These are phyloP conservation scores for Cercospora nicotianae DNA, from an alignment of 2,329 filamentous ascomycete species.

Conservation along the genomic window DNA sequence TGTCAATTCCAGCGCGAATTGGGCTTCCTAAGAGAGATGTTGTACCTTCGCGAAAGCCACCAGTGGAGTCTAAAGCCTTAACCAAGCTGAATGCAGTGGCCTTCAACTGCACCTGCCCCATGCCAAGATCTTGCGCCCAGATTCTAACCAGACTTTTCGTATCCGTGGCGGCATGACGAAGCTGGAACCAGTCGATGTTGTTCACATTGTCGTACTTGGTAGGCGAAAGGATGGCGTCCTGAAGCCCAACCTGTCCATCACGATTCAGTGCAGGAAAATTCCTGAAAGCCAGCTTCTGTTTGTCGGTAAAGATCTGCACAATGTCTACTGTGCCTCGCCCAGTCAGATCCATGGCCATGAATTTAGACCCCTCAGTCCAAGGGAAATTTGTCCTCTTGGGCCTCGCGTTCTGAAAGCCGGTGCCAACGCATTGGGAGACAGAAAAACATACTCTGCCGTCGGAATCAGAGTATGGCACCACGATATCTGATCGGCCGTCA, in stretches of 20 bases:
- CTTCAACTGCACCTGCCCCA: neutral
- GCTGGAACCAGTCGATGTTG: neutral
- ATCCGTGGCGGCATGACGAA: neutral
- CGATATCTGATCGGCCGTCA: neutral
- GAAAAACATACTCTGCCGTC: neutral
- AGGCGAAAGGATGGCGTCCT: neutral
- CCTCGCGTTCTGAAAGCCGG: neutral
- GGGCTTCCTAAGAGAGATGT: no score
- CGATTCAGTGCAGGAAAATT: neutral
- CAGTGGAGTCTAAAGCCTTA: neutral
- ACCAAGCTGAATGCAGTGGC: neutral
- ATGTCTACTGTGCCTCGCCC: neutral
- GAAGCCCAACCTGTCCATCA: neutral
- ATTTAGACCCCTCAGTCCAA: neutral
- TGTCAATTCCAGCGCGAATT: neutral
- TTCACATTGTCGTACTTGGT: neutral
- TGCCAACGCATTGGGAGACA: neutral
- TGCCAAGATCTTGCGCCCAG: neutral
- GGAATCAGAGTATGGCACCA: neutral
- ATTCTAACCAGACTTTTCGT: neutral
- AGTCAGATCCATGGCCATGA: neutral
- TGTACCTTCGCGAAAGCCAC: no score
- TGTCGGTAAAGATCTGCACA: neutral
- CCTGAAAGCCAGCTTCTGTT: neutral
- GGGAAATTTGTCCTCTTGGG: neutral